Evolutionary conservation across 164 flowering plant genomes (phyloP).

Genomic region (Echeveria elegans): DNA sequence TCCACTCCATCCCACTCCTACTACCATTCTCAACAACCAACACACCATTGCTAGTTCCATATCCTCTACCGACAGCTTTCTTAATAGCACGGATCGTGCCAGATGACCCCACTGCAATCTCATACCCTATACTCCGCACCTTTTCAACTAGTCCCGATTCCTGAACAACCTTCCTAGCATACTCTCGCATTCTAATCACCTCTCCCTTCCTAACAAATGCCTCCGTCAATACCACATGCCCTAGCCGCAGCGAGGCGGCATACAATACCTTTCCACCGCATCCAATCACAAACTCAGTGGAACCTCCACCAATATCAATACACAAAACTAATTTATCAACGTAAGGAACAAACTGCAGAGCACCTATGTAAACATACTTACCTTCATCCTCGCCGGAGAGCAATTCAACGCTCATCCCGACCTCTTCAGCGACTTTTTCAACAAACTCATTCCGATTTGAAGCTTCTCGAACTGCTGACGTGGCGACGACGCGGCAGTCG

Average conservation of each 20-base stretch:
- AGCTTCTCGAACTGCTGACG: slow-evolving; percentile 22
- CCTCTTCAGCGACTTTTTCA: no score
- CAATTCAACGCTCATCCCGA: no score
- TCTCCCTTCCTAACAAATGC: slow-evolving; percentile 26
- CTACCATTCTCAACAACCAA: slow-evolving; percentile 14
- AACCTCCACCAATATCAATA: no score
- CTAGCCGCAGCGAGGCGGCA: slow-evolving; percentile 41
- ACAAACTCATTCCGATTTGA: no score
- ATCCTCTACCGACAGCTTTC: slow-evolving; percentile 29
- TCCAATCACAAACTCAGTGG: no score
- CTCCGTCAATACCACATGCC: slow-evolving; percentile 56
- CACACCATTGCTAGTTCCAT: slow-evolving; percentile 7
- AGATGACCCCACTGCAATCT: slow-evolving; percentile 44
- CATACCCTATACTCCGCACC: no score
- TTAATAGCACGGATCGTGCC: slow-evolving; percentile 45
- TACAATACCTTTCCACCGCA: slow-evolving; percentile 45
- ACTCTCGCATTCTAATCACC: slow-evolving; percentile 26
- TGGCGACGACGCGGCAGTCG: slow-evolving; percentile 8
- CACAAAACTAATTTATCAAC: slow-evolving; percentile 63
- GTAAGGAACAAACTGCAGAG: slow-evolving; percentile 39
- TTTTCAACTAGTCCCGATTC: no score
- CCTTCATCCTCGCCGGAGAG: no score
- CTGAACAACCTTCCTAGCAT: slow-evolving; percentile 22
- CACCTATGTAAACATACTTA: no score
- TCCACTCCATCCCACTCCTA: slow-evolving; percentile 36